Evolutionary conservation across 768 basidiomycete genomes (phyloP).

Genomic region (Pulveroboletus frians): DNA sequence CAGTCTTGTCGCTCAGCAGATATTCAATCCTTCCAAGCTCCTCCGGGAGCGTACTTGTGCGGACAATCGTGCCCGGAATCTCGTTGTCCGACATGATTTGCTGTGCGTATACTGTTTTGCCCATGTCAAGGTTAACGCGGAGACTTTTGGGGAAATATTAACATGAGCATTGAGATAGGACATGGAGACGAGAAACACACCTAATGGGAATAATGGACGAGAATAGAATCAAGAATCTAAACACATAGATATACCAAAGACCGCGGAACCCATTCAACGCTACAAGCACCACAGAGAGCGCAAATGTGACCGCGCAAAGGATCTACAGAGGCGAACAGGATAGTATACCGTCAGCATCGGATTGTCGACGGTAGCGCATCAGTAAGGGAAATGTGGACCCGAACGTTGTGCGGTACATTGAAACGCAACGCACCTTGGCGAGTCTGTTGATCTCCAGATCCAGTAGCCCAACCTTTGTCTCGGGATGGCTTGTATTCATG

Average conservation of each 20-base stretch:
- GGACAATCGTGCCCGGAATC: slow-evolving; percentile 92
- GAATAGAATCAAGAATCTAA: slow-evolving; percentile 95
- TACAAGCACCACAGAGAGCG: slow-evolving; percentile 83
- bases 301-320: slow-evolving; percentile 90
- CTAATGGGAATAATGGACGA: slow-evolving; percentile 99
- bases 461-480: slow-evolving; percentile 87
- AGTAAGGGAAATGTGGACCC: background rate
- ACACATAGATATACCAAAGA: slow-evolving; percentile 92
- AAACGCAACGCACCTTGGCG: slow-evolving; percentile 64
- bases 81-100: slow-evolving; percentile 92
- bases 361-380: background rate
- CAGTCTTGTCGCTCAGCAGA: slow-evolving; percentile 95
- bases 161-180: background rate
- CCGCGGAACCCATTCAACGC: slow-evolving; percentile 96
- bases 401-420: background rate
- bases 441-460: slow-evolving; percentile 94
- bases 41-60: slow-evolving; percentile 96
- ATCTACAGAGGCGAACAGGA: slow-evolving; percentile 48
- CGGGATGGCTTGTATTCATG: slow-evolving; percentile 97
- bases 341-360: background rate
- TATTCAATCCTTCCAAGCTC: slow-evolving; percentile 95
- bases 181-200: slow-evolving; percentile 39
- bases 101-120: slow-evolving; percentile 95
- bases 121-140: slow-evolving; percentile 99
- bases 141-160: slow-evolving; percentile 46